Percentiles rank a stretch among this genome's conserved stretches.
phyloP scores from a whole-genome alignment of 345 rosid genomes.

The Ceriops zippeliana region DNA sequence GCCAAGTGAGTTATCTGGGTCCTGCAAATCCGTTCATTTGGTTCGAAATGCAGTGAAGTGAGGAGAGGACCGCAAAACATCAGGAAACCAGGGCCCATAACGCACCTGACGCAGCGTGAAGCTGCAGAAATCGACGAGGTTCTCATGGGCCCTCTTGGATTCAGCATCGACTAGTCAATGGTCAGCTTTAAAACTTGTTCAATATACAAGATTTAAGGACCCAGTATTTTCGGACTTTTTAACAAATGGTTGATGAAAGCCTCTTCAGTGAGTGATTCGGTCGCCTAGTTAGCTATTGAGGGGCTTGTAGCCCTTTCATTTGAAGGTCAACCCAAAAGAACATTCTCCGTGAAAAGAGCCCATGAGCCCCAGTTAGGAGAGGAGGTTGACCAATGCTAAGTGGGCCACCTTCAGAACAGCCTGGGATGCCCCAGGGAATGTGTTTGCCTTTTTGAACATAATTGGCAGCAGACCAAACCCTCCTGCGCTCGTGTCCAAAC shows the following conservation, averaged over 20 bases:
- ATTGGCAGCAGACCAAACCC: not conserved
- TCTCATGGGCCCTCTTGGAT: constrained; percentile 93
- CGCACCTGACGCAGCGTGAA: constrained; percentile 68
- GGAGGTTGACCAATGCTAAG: constrained; percentile 18
- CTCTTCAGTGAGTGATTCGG: too few relatives aligned
- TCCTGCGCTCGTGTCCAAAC: not conserved
- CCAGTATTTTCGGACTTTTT: not conserved
- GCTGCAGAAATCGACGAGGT: constrained; percentile 82
- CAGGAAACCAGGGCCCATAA: constrained; percentile 40
- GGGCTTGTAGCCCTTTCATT: not conserved
- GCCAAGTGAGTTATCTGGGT: constrained; percentile 16
- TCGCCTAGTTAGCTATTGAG: not conserved
- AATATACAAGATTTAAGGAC: too few relatives aligned
- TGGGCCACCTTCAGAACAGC: constrained; percentile 13
- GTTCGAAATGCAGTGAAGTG: constrained; percentile 23
- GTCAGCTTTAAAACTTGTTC: constrained; percentile 19
- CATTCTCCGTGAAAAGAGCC: not conserved
- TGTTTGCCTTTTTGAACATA: not conserved
- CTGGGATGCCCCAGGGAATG: constrained; percentile 3
- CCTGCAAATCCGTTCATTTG: constrained; percentile 27
- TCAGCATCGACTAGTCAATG: constrained; percentile 89
- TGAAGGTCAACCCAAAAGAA: constrained; percentile 1
- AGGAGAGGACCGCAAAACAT: constrained; percentile 18
- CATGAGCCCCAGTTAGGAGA: constrained; percentile 6
- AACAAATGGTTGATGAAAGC: not conserved